A percentile compares a stretch with the other conserved stretches of the same genome.
phyloP scores from a whole-genome alignment of 805 yeast genomes.

The Candida saitoana region DNA sequence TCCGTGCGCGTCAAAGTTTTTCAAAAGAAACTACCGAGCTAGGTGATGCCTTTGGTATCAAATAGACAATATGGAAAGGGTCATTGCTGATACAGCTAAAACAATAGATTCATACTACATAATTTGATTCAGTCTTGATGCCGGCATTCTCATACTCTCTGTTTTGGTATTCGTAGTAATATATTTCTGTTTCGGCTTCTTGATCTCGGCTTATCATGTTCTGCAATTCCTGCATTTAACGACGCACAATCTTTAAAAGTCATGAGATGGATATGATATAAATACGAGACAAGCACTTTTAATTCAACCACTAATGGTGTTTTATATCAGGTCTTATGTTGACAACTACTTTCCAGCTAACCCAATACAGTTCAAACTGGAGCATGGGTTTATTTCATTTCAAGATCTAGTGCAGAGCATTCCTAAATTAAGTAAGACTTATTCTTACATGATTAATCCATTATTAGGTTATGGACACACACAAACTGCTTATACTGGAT shows the following conservation, averaged over 20 bases:
- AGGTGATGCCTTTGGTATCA: no score
- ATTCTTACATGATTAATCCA: slow-evolving; percentile 43
- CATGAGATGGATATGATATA: no score
- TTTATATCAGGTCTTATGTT: slow-evolving; percentile 19
- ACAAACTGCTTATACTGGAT: slow-evolving; percentile 47
- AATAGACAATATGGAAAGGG: no score
- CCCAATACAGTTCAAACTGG: slow-evolving; percentile 19
- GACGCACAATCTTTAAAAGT: not conserved
- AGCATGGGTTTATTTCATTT: slow-evolving; percentile 13
- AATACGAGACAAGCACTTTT: not conserved
- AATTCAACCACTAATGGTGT: not conserved
- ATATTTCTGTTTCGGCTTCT: no score
- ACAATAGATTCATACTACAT: no score
- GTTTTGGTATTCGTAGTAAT: no score
- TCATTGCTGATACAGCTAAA: no score
- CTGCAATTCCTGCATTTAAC: not conserved
- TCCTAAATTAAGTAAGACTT: slow-evolving; percentile 38
- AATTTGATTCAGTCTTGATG: no score
- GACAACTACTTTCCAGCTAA: slow-evolving; percentile 20
- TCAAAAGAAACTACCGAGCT: no score
- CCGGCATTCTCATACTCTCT: no score
- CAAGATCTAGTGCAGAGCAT: slow-evolving; percentile 33
- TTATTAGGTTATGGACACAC: slow-evolving; percentile 44
- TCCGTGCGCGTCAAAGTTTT: no score
- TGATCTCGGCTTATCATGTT: not conserved